Conservation (phyloP, 2,329 filamentous ascomycete species). For the Berkeleyomyces basicola region DNA sequence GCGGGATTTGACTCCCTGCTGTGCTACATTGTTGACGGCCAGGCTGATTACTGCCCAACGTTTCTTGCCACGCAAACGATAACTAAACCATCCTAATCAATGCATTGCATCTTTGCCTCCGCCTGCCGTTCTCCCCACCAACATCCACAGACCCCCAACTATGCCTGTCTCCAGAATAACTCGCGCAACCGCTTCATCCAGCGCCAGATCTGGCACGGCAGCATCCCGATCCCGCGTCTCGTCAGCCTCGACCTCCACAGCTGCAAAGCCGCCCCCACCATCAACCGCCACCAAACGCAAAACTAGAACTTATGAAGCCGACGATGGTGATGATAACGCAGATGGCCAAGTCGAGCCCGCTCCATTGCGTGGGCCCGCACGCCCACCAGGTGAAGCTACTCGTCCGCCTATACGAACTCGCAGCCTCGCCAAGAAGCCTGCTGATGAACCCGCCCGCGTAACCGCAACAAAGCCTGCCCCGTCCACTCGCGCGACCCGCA, state of each 20-base stretch:
- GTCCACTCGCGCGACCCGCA: constrained; percentile 16
- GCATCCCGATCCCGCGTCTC: constrained; percentile 30
- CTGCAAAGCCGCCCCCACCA: background rate
- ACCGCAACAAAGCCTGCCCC: constrained; percentile 14
- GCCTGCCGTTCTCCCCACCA: background rate
- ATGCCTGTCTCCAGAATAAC: constrained; percentile 1
- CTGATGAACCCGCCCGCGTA: constrained; percentile 26
- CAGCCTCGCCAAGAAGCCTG: constrained; percentile 4
- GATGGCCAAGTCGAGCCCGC: constrained; percentile 24
- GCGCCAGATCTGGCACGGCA: constrained; percentile 31
- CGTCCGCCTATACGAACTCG: background rate
- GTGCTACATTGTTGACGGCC: background rate
- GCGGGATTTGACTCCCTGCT: background rate
- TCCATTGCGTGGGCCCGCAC: constrained; percentile 16
- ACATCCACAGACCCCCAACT: background rate
- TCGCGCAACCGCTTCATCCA: constrained; percentile 15
- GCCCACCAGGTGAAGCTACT: background rate
- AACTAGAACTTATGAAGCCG: constrained; percentile 34
- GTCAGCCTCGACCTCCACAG: constrained; percentile 21
- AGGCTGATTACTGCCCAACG: too few relatives aligned
- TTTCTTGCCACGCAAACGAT: too few relatives aligned
- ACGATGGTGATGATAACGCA: constrained; percentile 28
- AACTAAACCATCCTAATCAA: background rate
- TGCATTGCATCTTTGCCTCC: background rate
- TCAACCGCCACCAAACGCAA: constrained; percentile 26